phyloP scores from a whole-genome alignment of 2,329 filamentous ascomycete species.

The Arthrinium phaeospermum region DNA sequence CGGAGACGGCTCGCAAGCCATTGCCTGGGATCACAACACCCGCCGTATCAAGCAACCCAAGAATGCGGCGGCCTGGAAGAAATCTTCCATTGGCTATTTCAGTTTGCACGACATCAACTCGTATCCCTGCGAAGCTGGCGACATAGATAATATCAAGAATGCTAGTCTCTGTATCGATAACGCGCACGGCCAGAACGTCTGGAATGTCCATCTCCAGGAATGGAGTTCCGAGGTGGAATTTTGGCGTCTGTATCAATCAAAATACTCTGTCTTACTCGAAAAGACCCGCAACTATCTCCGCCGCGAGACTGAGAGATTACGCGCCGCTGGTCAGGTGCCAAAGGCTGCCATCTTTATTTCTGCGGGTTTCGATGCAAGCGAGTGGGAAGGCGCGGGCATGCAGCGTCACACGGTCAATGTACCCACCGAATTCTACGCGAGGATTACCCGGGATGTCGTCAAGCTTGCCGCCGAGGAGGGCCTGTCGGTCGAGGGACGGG shows the following conservation, averaged over 20 bases:
- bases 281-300: slow-evolving; percentile 82
- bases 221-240: slow-evolving; percentile 88
- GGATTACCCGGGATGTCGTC: slow-evolving; percentile 85
- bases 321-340: slow-evolving; percentile 63
- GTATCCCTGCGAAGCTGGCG: slow-evolving; percentile 94
- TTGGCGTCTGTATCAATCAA: slow-evolving; percentile 83
- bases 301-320: slow-evolving; percentile 71
- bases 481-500: slow-evolving; percentile 77
- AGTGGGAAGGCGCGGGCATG: slow-evolving; percentile 92
- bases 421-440: slow-evolving; percentile 94
- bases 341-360: slow-evolving; percentile 93
- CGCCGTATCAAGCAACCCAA: slow-evolving; percentile 68
- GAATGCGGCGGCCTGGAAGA: slow-evolving; percentile 78
- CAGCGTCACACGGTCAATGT: slow-evolving; percentile 96
- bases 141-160: slow-evolving; percentile 89
- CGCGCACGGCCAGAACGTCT: slow-evolving; percentile 90
- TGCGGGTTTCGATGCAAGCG: slow-evolving; percentile 95
- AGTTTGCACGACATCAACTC: slow-evolving; percentile 98
- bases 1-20: slow-evolving; percentile 93
- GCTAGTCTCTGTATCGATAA: slow-evolving; percentile 94
- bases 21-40: slow-evolving; percentile 88
- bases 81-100: slow-evolving; percentile 91
- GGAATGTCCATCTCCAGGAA: slow-evolving; percentile 92
- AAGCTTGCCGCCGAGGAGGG: slow-evolving; percentile 80
- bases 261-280: slow-evolving; percentile 77